Conservation (phyloP, 202 grass and related monocot genomes). For the Tripidium arundinaceum region DNA sequence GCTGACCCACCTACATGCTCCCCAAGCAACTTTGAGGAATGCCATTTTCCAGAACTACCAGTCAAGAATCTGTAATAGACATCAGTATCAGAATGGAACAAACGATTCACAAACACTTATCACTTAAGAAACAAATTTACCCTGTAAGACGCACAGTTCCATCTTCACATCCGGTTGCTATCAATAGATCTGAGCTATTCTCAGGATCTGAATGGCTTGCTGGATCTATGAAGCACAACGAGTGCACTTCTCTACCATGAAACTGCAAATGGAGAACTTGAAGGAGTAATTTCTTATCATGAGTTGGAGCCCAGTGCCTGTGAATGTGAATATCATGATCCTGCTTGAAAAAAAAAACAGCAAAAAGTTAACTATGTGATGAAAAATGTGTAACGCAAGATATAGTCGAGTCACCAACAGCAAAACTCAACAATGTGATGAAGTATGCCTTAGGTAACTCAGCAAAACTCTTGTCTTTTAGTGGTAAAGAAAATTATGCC, state of each 20-base stretch:
- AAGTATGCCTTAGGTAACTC: neutral
- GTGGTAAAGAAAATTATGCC: neutral
- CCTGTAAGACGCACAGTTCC: conserved; percentile 81
- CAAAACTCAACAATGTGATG: neutral
- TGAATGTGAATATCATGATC: conserved; percentile 77
- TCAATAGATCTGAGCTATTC: conserved; percentile 35
- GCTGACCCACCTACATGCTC: conserved; percentile 97
- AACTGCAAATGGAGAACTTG: conserved; percentile 79
- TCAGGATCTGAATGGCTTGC: conserved; percentile 32
- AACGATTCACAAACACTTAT: neutral
- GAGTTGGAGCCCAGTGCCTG: conserved; percentile 51
- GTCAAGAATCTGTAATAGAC: conserved; percentile 47
- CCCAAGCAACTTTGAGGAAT: conserved; percentile 77
- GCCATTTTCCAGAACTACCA: conserved; percentile 58
- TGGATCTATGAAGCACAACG: conserved; percentile 67
- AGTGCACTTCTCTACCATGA: conserved; percentile 95
- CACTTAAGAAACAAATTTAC: conserved; percentile 43
- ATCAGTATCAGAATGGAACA: conserved; percentile 15
- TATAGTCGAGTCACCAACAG: neutral
- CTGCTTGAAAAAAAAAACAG: conserved; percentile 34
- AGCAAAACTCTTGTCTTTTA: neutral
- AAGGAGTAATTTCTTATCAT: conserved; percentile 64
- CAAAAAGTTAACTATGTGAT: conserved; percentile 11
- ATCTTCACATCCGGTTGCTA: conserved; percentile 94
- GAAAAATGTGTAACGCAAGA: neutral